phyloP scores from a whole-genome alignment of 1,284 basidiomycete genomes.

The Ceratobasidium sp. region DNA sequence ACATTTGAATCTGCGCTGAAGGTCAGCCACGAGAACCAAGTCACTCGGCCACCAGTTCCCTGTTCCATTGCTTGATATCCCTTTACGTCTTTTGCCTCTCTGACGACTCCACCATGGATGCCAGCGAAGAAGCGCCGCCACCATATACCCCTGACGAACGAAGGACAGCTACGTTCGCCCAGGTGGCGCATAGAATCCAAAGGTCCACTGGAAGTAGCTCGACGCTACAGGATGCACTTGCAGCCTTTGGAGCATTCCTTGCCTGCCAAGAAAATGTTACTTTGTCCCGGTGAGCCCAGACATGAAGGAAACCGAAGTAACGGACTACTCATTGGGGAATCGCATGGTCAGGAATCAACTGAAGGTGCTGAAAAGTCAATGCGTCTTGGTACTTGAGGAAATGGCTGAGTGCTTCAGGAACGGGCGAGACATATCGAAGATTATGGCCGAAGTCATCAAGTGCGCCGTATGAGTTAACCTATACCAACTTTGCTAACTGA shows the following conservation, averaged over 20 bases:
- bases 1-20: neutral
- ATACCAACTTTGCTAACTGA: neutral
- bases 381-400: constrained; percentile 6
- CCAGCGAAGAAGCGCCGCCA: neutral
- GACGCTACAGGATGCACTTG: constrained; percentile 8
- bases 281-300: constrained; percentile 1
- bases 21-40: neutral
- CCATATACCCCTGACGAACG: constrained; percentile 14
- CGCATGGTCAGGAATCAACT: constrained; percentile 18
- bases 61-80: neutral
- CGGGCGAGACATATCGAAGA: constrained; percentile 4
- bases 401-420: neutral
- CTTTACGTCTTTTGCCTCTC: too few relatives aligned
- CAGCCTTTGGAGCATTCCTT: constrained; percentile 9
- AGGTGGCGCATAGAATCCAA: neutral
- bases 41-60: neutral
- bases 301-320: neutral
- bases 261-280: constrained; percentile 18
- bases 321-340: neutral
- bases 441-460: constrained; percentile 1
- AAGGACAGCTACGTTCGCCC: constrained; percentile 14
- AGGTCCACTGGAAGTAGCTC: neutral
- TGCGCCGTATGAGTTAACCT: neutral
- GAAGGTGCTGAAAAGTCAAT: neutral
- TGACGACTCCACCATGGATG: neutral